Evolutionary conservation across 345 rosid species (phyloP).

Genomic region (Corymbia maculata): DNA sequence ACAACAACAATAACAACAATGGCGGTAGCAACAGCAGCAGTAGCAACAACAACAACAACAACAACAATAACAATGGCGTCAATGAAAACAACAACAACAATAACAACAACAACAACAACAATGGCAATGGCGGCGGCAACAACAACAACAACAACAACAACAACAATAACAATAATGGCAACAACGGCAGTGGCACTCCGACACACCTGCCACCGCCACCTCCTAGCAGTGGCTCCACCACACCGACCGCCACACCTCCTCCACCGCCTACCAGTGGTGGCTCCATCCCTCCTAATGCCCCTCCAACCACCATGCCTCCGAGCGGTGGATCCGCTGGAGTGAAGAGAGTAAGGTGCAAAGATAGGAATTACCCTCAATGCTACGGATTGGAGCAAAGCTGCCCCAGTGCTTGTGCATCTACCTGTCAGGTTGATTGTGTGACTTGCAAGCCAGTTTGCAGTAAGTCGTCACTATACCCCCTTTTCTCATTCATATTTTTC

Average conservation of each 20-base stretch:
- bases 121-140: accelerated
- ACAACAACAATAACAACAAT: accelerated
- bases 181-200: neutral
- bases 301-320: neutral
- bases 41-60: no score
- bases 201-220: neutral
- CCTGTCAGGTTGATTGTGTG: conserved; percentile 47
- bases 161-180: neutral
- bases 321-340: neutral
- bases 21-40: accelerated
- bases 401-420: conserved; percentile 35
- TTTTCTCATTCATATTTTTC: neutral
- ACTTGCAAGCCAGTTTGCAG: conserved; percentile 59
- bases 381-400: conserved; percentile 26
- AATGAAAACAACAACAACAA: no score
- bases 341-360: conserved; percentile 23
- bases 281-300: conserved; percentile 1
- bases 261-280: neutral
- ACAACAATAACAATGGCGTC: accelerated
- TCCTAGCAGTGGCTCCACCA: neutral
- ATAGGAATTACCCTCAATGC: conserved; percentile 26
- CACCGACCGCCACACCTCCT: neutral
- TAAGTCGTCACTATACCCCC: conserved; percentile 4
- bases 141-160: no score
- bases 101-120: no score